Evolutionary conservation across 257 asterid genomes (phyloP), one percentile per base, ranked within the genome.

Genomic region (Vinca minor): DNA sequence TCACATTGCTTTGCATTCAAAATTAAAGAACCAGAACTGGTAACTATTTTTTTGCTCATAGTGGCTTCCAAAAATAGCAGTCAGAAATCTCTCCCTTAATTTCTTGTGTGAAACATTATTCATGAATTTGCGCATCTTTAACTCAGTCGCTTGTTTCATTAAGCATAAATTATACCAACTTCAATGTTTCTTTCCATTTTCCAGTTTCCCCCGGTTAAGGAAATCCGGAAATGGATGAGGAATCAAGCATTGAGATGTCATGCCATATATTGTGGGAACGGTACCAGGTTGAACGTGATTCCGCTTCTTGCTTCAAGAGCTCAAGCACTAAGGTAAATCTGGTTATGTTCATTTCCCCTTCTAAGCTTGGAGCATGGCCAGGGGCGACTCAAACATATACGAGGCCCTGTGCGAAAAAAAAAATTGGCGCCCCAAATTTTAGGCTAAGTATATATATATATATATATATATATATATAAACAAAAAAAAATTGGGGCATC

Each of bases 301-400:
- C 95, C 95, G 0, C 81, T 87, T 17, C 87, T 85, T 65, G 95
- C 94, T 54, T 83, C 95, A 70, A 88, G 95, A 68, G 75, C 83
- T 42, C 95, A 87, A 75, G 91, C 94, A 45, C 87, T 87, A 6
- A 77, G 95, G 87, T 85, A 80, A n/a, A 8, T 25, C 63, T 54
- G 63, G 38, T 50, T 62, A 8, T 50, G 56, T 36, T 72, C 31
- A 18, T 38, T 63, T 63, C 28, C 59, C 35, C 39, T 59, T 20
- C 10, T 20, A 36, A 38, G 29, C 48, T 29, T 38, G 32, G 47
- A 32, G 21, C 36, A 34, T n/a, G n/a, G 25, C 11, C 13, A 53
- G 26, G 36, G 36, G 13, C n/a, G n/a, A n/a, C n/a, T n/a, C n/a
- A n/a, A n/a, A n/a, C n/a, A n/a, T n/a, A n/a, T n/a, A n/a, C n/a